A percentile compares a stretch with the other conserved stretches of the same genome.
Conservation (phyloP, 1,284 basidiomycete species). For the Waitea zeae region DNA sequence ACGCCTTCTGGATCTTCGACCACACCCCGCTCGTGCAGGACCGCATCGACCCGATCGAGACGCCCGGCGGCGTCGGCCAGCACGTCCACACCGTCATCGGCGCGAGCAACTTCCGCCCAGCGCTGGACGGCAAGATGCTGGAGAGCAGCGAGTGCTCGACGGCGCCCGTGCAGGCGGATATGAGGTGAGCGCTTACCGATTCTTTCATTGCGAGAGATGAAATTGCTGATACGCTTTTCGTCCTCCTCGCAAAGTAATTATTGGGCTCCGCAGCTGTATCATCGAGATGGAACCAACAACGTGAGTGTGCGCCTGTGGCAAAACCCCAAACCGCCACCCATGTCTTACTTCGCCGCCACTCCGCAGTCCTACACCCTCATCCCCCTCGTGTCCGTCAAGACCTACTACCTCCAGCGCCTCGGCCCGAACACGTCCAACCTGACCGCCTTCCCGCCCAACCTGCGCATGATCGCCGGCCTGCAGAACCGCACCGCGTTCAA, state of each 20-base stretch:
- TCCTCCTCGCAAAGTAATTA: slow-evolving; percentile 13
- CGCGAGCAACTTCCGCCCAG: slow-evolving; percentile 10
- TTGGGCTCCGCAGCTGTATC: slow-evolving; percentile 8
- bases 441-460: slow-evolving; percentile 12
- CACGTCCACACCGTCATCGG: slow-evolving; percentile 15
- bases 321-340: too few species aligned
- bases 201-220: neutral
- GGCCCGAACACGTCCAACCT: slow-evolving; percentile 6
- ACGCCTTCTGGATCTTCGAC: slow-evolving; percentile 1
- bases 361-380: neutral
- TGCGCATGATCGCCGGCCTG: slow-evolving; percentile 23
- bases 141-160: slow-evolving; percentile 11
- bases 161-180: slow-evolving; percentile 10
- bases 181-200: slow-evolving; percentile 5
- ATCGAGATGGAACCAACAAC: neutral
- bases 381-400: neutral
- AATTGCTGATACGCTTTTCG: too few species aligned
- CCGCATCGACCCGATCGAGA: neutral
- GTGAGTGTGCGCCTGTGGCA: too few species aligned
- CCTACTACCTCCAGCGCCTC: slow-evolving; percentile 8
- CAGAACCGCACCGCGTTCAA: slow-evolving; percentile 17
- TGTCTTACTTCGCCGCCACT: too few species aligned
- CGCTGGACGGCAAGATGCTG: slow-evolving; percentile 9
- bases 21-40: neutral
- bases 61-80: slow-evolving; percentile 6